Conservation (phyloP, 257 asterid species). For the Solanum dulcamara region DNA sequence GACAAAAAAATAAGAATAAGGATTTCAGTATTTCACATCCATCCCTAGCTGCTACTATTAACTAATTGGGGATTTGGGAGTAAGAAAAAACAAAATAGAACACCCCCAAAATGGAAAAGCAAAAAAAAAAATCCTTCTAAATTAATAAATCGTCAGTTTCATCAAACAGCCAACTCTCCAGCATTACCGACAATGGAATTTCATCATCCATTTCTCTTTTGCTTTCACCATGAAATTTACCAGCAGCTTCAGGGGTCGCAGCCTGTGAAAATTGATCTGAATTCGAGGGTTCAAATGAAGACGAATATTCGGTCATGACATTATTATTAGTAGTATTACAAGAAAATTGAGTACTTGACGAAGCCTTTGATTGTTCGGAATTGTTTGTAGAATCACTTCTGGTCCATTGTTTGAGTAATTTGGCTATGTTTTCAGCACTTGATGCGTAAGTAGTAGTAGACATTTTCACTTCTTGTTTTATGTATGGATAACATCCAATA, state of each 20-base stretch:
- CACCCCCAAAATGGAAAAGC: neutral
- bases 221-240: slow-evolving; percentile 24
- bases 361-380: slow-evolving; percentile 20
- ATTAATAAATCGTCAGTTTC: slow-evolving; percentile 26
- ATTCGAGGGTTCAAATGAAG: slow-evolving; percentile 16
- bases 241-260: slow-evolving; percentile 25
- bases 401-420: slow-evolving; percentile 60
- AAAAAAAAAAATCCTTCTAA: slow-evolving; percentile 7
- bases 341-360: slow-evolving; percentile 34
- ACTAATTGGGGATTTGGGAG: neutral
- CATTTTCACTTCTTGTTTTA: neutral
- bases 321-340: slow-evolving; percentile 10
- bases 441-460: slow-evolving; percentile 45
- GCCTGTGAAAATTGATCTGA: slow-evolving; percentile 43
- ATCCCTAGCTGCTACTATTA: neutral
- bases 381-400: slow-evolving; percentile 12
- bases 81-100: neutral
- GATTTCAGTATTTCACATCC: neutral
- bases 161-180: slow-evolving; percentile 70
- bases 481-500: neutral
- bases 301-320: neutral
- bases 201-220: slow-evolving; percentile 21
- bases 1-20: neutral
- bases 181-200: slow-evolving; percentile 27
- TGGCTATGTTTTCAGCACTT: slow-evolving; percentile 70